These are phyloP conservation scores for Tritrichomonas musculus DNA, from an alignment of 208 protist species.

Conservation along the genomic window DNA sequence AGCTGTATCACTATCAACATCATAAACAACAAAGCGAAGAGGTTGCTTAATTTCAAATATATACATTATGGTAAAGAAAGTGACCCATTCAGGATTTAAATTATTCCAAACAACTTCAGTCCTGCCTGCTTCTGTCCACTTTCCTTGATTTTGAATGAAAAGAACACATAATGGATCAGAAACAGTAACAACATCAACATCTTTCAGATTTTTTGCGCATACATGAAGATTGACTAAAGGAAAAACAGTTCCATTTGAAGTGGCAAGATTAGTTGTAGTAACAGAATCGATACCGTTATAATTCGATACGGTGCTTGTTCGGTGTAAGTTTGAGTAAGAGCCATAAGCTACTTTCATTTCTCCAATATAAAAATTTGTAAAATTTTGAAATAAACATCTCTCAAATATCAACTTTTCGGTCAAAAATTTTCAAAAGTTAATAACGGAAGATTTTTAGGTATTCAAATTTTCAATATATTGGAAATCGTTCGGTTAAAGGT, in stretches of 20 bases:
- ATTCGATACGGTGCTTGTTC: neutral
- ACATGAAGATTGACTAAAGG: neutral
- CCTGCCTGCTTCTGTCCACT: neutral
- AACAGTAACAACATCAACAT: neutral
- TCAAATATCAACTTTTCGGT: no score
- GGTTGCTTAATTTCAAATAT: neutral
- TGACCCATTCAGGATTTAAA: slow-evolving; percentile 28
- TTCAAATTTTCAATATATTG: no score
- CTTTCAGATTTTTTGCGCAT: neutral
- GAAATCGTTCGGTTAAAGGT: no score
- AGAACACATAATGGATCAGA: neutral
- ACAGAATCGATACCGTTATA: neutral
- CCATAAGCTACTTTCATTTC: no score
- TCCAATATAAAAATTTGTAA: no score
- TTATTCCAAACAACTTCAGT: slow-evolving; percentile 29
- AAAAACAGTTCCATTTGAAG: neutral
- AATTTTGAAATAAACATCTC: no score
- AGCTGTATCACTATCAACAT: neutral
- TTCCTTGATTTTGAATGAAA: neutral
- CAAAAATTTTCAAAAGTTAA: no score
- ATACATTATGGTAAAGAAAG: neutral
- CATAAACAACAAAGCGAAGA: neutral
- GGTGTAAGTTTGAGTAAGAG: no score
- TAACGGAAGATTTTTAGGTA: no score
- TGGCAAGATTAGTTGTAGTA: neutral